Evolutionary conservation across 805 yeast genomes (phyloP), one percentile per base, ranked within the genome.

Genomic region (Metschnikowia proteae): DNA sequence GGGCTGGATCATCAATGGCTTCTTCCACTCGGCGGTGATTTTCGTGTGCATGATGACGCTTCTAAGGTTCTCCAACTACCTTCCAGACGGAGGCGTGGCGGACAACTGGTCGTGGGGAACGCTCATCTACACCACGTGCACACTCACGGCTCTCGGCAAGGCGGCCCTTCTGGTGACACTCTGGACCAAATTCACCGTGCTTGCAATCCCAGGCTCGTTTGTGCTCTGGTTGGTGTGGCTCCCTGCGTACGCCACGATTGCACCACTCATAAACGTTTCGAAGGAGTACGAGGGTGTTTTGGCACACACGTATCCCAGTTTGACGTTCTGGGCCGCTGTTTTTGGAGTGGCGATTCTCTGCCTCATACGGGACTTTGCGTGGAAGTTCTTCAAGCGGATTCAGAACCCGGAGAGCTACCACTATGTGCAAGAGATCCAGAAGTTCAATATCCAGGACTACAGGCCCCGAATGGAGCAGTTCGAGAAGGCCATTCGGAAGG

Each of bases 101-200:
- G 92, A 89, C 64, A 91, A 88, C 61, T 94, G 99, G 98, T 73
- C 86, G 0, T 88, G 96, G 91, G 98, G 99, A 46, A 86, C 91
- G 10, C 88, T 96, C 4, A 73, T 90, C 8, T 94, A 83, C 67
- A 86, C 98, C 1, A 79, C 95, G 0, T 88, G 96, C 65, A 80
- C 90, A 7, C 71, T 92, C 48, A 90, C 97, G 0, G 94, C 92
- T 0, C 75, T 94, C 43, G 97, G 97, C 5, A 94, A 94, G 66
- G 99, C 99, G 1, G 97, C 96, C 0, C 74, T 94, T 48, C 82
- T 91, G 27, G 87, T 96, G 1, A 88, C 87, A 38, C 81, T 87
- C 69, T 95, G 99, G 99, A 94, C 97, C 30, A 89, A 91, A 63
- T 92, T 84, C 64, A 90, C 98, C 0, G 60, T 92, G 23, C 52